These are phyloP conservation scores for Blastocystis sp. DNA, from an alignment of 352 stramenopile species.

Conservation along the genomic window DNA sequence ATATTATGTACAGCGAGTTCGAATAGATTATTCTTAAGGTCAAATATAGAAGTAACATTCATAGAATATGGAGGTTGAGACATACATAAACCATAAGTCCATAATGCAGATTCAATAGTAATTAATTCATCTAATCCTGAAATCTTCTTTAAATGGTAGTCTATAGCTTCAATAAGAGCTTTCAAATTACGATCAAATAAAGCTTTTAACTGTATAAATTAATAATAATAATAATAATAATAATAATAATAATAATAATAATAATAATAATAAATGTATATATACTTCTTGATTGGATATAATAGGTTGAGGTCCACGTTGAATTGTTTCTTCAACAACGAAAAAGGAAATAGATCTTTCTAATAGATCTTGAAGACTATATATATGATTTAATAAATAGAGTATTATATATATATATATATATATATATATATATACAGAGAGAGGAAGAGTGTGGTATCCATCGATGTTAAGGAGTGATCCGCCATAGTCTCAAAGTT, in stretches of 20 bases:
- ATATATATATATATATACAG: neutral
- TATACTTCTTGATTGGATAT: slow-evolving; percentile 15
- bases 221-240: too few species aligned
- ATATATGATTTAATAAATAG: too few species aligned
- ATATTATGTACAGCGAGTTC: too few species aligned
- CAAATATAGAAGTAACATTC: too few species aligned
- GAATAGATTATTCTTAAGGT: too few species aligned
- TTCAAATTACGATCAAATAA: slow-evolving; percentile 17
- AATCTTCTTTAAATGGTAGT: slow-evolving; percentile 11
- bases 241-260: too few species aligned
- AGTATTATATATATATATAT: too few species aligned
- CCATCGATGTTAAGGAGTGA: slow-evolving; percentile 17
- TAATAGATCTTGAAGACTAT: slow-evolving; percentile 26
- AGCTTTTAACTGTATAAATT: slow-evolving; percentile 7
- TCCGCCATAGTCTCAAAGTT: slow-evolving; percentile 19
- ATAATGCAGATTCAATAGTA: too few species aligned
- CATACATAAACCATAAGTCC: too few species aligned
- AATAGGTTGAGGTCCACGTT: slow-evolving; percentile 24
- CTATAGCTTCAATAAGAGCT: slow-evolving; percentile 14
- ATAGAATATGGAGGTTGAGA: too few species aligned
- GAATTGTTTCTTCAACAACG: slow-evolving; percentile 29
- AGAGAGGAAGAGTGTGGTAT: slow-evolving; percentile 5
- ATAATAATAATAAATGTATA: neutral
- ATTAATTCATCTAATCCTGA: slow-evolving; percentile 12
- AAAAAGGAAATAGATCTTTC: slow-evolving; percentile 18